Evolutionary conservation across 2,329 filamentous ascomycete species (phyloP).

Genomic region (Zymoseptoria pseudotritici): DNA sequence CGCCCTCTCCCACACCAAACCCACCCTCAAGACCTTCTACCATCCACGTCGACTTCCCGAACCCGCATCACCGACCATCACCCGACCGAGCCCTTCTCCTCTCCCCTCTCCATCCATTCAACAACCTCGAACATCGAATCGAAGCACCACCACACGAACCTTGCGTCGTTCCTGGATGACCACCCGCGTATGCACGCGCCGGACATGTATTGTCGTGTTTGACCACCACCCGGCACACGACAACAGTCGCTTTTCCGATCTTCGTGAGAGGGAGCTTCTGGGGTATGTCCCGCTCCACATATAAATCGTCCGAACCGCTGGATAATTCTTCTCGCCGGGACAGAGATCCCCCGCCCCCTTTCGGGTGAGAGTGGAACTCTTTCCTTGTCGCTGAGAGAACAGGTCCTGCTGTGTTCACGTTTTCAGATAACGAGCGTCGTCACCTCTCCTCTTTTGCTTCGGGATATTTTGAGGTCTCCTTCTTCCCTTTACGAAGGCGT

Average conservation of each 20-base stretch:
- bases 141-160: not conserved
- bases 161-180: not conserved
- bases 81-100: not conserved
- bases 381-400: not conserved
- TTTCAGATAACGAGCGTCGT: not conserved
- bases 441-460: not conserved
- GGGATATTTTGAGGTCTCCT: not conserved
- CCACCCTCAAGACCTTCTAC: not conserved
- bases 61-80: not conserved
- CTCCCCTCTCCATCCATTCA: not conserved
- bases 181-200: slow-evolving; percentile 18
- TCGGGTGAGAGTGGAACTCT: not conserved
- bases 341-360: not conserved
- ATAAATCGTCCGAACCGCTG: not conserved
- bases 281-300: slow-evolving; percentile 27
- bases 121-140: not conserved
- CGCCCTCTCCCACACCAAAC: not conserved
- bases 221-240: slow-evolving; percentile 15
- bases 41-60: not conserved
- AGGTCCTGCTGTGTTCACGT: not conserved
- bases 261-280: slow-evolving; percentile 26
- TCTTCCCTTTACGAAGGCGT: not conserved
- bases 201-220: slow-evolving; percentile 30
- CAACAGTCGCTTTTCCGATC: slow-evolving; percentile 28
- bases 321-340: not conserved